These are phyloP conservation scores for Hypoxylon trugodes DNA, from an alignment of 495 filamentous ascomycete genomes.

Conservation along the genomic window DNA sequence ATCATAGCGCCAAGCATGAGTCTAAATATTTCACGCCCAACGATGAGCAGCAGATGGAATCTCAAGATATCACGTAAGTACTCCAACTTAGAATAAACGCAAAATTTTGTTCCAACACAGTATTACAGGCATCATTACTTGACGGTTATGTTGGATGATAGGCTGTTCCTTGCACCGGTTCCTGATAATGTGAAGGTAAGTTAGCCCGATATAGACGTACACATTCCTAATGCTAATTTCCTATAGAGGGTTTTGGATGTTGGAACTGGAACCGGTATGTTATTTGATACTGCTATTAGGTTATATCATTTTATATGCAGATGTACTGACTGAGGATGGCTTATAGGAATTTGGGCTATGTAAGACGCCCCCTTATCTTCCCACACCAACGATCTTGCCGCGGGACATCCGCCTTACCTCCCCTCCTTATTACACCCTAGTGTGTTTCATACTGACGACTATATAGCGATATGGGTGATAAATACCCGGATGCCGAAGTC, in stretches of 20 bases:
- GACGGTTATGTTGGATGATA: slow-evolving; percentile 48
- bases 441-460: neutral
- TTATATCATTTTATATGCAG: too few species aligned
- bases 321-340: neutral
- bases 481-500: slow-evolving; percentile 58
- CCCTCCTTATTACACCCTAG: neutral
- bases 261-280: slow-evolving; percentile 64
- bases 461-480: slow-evolving; percentile 62
- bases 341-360: slow-evolving; percentile 51
- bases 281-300: too few species aligned
- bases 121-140: slow-evolving; percentile 45
- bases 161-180: slow-evolving; percentile 68
- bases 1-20: slow-evolving; percentile 46
- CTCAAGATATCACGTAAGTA: slow-evolving; percentile 42
- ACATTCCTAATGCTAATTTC: neutral
- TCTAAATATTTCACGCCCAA: slow-evolving; percentile 42
- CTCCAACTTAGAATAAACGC: neutral
- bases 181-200: slow-evolving; percentile 31
- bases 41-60: slow-evolving; percentile 48
- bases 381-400: too few species aligned
- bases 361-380: slow-evolving; percentile 14
- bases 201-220: neutral
- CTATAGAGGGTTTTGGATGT: slow-evolving; percentile 59
- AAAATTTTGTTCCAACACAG: neutral
- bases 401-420: too few species aligned